A percentile compares a stretch with the other conserved stretches of the same genome.
Evolutionary conservation across 2,329 filamentous ascomycete species (phyloP).

Genomic region (Beauveria varroae): DNA sequence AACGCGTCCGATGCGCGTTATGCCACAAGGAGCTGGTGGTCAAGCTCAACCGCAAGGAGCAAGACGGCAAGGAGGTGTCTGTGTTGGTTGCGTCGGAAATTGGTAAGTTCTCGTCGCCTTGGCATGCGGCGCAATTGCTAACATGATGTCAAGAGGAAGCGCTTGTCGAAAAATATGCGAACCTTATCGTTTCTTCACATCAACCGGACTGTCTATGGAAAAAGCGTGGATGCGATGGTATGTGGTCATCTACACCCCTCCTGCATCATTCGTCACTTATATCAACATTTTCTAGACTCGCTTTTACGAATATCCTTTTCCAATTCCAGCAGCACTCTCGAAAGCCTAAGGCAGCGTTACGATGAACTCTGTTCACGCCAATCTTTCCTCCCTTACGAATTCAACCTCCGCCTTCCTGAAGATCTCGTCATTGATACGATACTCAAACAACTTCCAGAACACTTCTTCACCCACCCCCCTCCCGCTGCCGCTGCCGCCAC

Average conservation of each 20-base stretch:
- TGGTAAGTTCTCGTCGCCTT: constrained; percentile 20
- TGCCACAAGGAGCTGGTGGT: constrained; percentile 82
- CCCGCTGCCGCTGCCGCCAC: constrained; percentile 22
- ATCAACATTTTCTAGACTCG: constrained; percentile 34
- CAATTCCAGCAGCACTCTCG: constrained; percentile 51
- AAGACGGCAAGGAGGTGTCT: constrained; percentile 46
- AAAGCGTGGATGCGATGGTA: constrained; percentile 79
- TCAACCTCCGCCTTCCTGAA: constrained; percentile 52
- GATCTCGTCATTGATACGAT: constrained; percentile 43
- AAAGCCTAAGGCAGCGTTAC: constrained; percentile 56
- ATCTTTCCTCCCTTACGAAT: constrained; percentile 52
- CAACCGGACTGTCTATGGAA: constrained; percentile 79
- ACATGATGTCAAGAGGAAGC: constrained; percentile 42
- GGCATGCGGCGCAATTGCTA: constrained; percentile 10
- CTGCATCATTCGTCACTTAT: not conserved
- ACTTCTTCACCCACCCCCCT: constrained; percentile 45
- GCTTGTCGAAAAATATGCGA: constrained; percentile 68
- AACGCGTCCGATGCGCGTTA: constrained; percentile 77
- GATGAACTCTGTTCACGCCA: constrained; percentile 49
- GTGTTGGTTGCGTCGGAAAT: constrained; percentile 54
- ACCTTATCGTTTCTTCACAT: constrained; percentile 68
- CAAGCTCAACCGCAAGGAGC: constrained; percentile 58
- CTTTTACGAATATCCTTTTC: constrained; percentile 56
- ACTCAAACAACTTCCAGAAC: constrained; percentile 41
- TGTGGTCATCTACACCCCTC: constrained; percentile 13